Percentiles rank a stretch among this genome's conserved stretches.
phyloP scores from a whole-genome alignment of 345 rosid species.

The Brassica carinata region DNA sequence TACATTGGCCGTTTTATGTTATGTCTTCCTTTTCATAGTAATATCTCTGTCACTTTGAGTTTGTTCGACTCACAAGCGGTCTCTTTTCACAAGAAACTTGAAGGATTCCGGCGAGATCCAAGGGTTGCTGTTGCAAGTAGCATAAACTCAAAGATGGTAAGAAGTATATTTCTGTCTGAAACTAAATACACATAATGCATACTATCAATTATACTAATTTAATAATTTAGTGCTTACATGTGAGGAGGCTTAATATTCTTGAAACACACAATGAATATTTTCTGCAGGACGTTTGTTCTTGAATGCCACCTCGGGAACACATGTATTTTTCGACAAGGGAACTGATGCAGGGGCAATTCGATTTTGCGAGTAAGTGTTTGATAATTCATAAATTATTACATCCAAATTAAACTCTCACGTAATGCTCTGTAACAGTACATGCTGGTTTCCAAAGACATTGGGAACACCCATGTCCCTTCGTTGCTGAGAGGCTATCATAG shows the following conservation, averaged over 20 bases:
- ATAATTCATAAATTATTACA: neutral
- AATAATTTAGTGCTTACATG: neutral
- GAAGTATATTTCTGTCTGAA: neutral
- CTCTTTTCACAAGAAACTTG: neutral
- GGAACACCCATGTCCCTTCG: neutral
- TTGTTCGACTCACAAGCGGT: neutral
- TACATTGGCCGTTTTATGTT: neutral
- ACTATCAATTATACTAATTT: neutral
- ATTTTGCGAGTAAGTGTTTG: neutral
- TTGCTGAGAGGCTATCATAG: neutral
- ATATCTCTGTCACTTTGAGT: neutral
- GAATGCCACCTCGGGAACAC: neutral
- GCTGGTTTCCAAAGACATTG: neutral
- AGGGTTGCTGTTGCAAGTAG: neutral
- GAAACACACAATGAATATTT: neutral
- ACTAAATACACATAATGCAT: neutral
- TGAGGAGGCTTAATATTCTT: neutral
- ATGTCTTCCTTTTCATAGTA: neutral
- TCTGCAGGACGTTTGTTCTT: neutral
- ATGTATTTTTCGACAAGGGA: neutral
- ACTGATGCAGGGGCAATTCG: neutral
- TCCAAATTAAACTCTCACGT: neutral
- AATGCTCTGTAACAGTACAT: neutral
- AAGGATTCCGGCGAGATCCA: neutral
- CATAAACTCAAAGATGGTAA: neutral